phyloP scores from a whole-genome alignment of 2,329 filamentous ascomycete genomes.

The Magnaporthiopsis rhizophila region DNA sequence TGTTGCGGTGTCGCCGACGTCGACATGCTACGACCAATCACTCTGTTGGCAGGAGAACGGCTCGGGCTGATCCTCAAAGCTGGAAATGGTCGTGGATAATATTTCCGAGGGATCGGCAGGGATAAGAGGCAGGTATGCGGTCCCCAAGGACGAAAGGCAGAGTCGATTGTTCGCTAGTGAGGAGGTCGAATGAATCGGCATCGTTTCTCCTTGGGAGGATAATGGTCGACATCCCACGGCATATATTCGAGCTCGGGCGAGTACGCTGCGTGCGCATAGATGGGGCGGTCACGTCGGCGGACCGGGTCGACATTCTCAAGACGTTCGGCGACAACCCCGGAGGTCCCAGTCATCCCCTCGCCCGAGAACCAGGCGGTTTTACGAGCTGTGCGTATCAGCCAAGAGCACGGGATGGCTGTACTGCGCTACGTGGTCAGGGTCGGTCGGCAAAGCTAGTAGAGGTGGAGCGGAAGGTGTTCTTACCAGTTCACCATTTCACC shows the following conservation, averaged over 20 bases:
- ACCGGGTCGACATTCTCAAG: not conserved
- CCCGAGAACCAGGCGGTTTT: slow-evolving; percentile 45
- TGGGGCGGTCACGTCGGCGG: slow-evolving; percentile 20
- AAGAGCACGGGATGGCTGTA: slow-evolving; percentile 32
- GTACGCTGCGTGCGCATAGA: slow-evolving; percentile 34
- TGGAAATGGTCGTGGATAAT: slow-evolving; percentile 23
- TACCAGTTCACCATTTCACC: no score
- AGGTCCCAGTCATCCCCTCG: slow-evolving; percentile 22
- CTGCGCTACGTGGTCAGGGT: slow-evolving; percentile 35
- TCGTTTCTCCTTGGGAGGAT: slow-evolving; percentile 37
- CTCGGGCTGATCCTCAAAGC: slow-evolving; percentile 24
- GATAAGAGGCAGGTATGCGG: slow-evolving; percentile 12
- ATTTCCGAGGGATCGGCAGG: slow-evolving; percentile 17
- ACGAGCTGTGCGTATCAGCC: slow-evolving; percentile 37
- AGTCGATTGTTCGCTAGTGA: no score
- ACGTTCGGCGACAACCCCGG: not conserved
- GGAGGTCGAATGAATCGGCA: slow-evolving; percentile 19
- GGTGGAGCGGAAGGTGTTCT: no score
- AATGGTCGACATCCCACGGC: slow-evolving; percentile 29
- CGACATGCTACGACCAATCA: not conserved
- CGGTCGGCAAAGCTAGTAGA: slow-evolving; percentile 34
- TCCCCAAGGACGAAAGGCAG: no score
- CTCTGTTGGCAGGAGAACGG: slow-evolving; percentile 3
- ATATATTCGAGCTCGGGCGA: slow-evolving; percentile 17
- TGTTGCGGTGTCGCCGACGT: not conserved